These are phyloP conservation scores for Plasmopara viticola DNA, from an alignment of 352 stramenopile genomes.

Conservation along the genomic window DNA sequence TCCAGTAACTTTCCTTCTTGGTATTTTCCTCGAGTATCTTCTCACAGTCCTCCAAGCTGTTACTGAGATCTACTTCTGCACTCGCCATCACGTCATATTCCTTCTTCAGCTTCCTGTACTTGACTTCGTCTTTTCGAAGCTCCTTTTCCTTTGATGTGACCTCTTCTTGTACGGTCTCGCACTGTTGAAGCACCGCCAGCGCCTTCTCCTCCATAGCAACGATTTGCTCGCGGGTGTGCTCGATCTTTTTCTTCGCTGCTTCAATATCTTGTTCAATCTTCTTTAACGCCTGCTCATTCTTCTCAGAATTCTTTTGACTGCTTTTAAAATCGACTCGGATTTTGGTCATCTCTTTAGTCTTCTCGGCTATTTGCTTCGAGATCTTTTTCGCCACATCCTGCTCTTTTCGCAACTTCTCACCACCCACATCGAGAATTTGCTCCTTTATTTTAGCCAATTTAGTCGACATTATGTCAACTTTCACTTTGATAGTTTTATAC, in stretches of 20 bases:
- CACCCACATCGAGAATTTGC: constrained; percentile 93
- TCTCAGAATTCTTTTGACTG: constrained; percentile 73
- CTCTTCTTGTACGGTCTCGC: constrained; percentile 87
- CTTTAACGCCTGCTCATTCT: constrained; percentile 53
- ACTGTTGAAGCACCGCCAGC: constrained; percentile 85
- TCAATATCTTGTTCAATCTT: constrained; percentile 76
- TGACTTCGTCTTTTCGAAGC: constrained; percentile 63
- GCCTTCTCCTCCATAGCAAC: constrained; percentile 91
- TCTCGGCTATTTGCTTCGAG: constrained; percentile 80
- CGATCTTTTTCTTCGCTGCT: constrained; percentile 62
- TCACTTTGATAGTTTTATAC: constrained; percentile 58
- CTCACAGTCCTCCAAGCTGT: constrained; percentile 89
- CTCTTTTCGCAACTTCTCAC: constrained; percentile 91
- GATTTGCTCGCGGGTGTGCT: constrained; percentile 85
- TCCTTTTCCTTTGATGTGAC: constrained; percentile 84
- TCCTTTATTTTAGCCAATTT: constrained; percentile 91
- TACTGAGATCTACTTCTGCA: constrained; percentile 90
- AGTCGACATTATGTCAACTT: constrained; percentile 61
- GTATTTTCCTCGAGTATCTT: constrained; percentile 90
- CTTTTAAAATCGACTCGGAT: constrained; percentile 81
- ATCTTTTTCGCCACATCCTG: constrained; percentile 83
- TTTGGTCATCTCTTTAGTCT: constrained; percentile 86
- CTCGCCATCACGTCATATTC: constrained; percentile 87
- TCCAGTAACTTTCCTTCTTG: constrained; percentile 87
- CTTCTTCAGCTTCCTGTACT: constrained; percentile 86